phyloP scores from a whole-genome alignment of 108 stramenopile genomes.

The Nitzschia sp. region DNA sequence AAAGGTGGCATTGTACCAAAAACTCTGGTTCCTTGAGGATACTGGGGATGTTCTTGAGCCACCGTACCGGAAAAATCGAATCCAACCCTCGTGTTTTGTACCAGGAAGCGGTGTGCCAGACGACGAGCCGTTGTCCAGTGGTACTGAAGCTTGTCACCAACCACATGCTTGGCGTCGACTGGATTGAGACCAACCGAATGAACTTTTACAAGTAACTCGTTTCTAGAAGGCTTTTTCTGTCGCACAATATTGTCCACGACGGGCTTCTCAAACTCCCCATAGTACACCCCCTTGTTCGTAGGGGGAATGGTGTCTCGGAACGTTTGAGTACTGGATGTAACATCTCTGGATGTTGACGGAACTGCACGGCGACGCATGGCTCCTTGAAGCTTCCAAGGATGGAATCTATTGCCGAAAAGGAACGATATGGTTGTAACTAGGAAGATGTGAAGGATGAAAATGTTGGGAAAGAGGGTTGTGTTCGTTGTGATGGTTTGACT shows the following conservation, averaged over 20 bases:
- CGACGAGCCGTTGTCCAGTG: constrained; percentile 26
- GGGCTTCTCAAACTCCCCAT: constrained; percentile 12
- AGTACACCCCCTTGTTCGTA: constrained; percentile 11
- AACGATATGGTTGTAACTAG: too few species aligned
- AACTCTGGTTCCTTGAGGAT: constrained; percentile 31
- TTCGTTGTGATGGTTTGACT: too few species aligned
- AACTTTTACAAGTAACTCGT: constrained; percentile 34
- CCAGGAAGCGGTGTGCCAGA: constrained; percentile 10
- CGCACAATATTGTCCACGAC: neutral
- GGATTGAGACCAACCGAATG: constrained; percentile 50
- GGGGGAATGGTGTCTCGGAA: neutral
- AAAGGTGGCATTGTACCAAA: constrained; percentile 52
- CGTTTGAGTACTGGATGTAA: too few species aligned
- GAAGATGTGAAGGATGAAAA: too few species aligned
- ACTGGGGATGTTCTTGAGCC: constrained; percentile 10
- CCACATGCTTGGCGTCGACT: constrained; percentile 60
- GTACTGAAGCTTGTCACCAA: constrained; percentile 59
- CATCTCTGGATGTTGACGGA: too few species aligned
- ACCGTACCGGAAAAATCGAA: constrained; percentile 51
- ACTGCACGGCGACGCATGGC: too few species aligned
- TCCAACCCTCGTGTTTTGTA: constrained; percentile 32
- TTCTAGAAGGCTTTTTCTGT: neutral
- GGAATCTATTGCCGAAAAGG: too few species aligned
- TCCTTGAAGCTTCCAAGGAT: too few species aligned
- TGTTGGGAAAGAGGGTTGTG: too few species aligned